These are phyloP conservation scores for Xylaria curta DNA, from an alignment of 495 filamentous ascomycete species.

Conservation along the genomic window DNA sequence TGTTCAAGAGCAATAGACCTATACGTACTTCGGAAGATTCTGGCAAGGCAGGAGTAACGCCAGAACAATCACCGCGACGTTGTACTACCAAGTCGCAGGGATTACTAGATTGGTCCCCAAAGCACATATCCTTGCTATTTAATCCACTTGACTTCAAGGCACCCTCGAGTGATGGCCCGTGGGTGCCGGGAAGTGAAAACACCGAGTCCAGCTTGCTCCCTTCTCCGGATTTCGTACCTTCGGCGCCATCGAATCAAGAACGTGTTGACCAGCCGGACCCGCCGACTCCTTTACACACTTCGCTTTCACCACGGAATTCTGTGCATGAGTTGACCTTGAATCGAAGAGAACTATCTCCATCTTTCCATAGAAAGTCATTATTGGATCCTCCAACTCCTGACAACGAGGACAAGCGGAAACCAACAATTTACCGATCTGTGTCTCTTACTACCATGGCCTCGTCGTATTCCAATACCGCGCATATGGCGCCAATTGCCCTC, in stretches of 20 bases:
- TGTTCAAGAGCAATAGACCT: slow-evolving; percentile 19
- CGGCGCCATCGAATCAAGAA: neutral
- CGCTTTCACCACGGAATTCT: neutral
- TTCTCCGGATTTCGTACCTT: slow-evolving; percentile 31
- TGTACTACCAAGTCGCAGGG: slow-evolving; percentile 19
- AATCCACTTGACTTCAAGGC: slow-evolving; percentile 37
- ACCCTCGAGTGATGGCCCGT: slow-evolving; percentile 26
- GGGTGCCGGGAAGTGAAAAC: slow-evolving; percentile 8
- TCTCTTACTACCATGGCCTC: slow-evolving; percentile 2
- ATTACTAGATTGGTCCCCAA: slow-evolving; percentile 37
- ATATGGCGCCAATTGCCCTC: neutral
- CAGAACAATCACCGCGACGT: slow-evolving; percentile 12
- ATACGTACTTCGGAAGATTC: neutral
- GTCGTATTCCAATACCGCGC: neutral
- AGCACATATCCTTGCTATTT: slow-evolving; percentile 36
- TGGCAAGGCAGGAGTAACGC: neutral
- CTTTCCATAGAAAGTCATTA: neutral
- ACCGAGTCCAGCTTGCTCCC: slow-evolving; percentile 22
- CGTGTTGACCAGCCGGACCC: neutral
- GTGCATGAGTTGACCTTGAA: slow-evolving; percentile 10
- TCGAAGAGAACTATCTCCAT: slow-evolving; percentile 7
- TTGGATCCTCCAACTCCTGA: neutral
- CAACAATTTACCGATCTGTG: slow-evolving; percentile 17
- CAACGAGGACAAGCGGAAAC: neutral
- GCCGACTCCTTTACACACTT: neutral